Evolutionary conservation across 345 rosid species (phyloP).

Genomic region (Schrenkiella parvula): DNA sequence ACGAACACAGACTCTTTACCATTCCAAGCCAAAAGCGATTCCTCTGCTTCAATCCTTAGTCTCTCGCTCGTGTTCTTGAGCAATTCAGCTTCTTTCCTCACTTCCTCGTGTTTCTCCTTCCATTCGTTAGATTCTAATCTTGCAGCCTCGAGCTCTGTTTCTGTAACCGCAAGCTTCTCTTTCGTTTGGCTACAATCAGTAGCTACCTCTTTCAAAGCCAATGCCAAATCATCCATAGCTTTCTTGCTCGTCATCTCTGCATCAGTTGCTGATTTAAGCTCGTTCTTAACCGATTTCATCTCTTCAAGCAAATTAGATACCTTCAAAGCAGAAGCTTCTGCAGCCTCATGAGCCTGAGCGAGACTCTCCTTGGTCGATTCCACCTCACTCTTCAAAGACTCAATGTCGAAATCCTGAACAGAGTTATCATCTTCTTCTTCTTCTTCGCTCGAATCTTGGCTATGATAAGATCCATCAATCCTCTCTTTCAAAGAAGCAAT

Average conservation of each 20-base stretch:
- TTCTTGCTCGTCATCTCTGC: conserved; percentile 78
- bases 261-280: conserved; percentile 44
- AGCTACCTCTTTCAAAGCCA: conserved; percentile 77
- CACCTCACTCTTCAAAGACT: conserved; percentile 40
- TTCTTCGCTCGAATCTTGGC: conserved; percentile 22
- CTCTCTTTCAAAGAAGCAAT: conserved; percentile 36
- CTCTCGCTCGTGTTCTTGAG: conserved; percentile 58
- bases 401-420: conserved; percentile 30
- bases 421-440: conserved; percentile 25
- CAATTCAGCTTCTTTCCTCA: conserved; percentile 49
- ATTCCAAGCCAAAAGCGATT: conserved; percentile 67
- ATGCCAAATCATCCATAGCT: conserved; percentile 85
- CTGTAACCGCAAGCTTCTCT: conserved; percentile 42
- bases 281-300: conserved; percentile 37
- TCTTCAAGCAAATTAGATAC: conserved; percentile 33
- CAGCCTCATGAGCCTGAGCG: conserved; percentile 35
- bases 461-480: conserved; percentile 23
- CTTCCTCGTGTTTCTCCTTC: conserved; percentile 42
- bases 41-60: conserved; percentile 73
- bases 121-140: conserved; percentile 36
- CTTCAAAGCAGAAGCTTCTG: conserved; percentile 30
- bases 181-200: conserved; percentile 49
- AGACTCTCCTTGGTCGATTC: conserved; percentile 30
- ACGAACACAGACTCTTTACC: conserved; percentile 76
- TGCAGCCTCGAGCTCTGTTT: conserved; percentile 42